Evolutionary conservation across 164 flowering plant species (phyloP), one percentile per base, ranked within the genome.

Genomic region (Brasenia schreberi): DNA sequence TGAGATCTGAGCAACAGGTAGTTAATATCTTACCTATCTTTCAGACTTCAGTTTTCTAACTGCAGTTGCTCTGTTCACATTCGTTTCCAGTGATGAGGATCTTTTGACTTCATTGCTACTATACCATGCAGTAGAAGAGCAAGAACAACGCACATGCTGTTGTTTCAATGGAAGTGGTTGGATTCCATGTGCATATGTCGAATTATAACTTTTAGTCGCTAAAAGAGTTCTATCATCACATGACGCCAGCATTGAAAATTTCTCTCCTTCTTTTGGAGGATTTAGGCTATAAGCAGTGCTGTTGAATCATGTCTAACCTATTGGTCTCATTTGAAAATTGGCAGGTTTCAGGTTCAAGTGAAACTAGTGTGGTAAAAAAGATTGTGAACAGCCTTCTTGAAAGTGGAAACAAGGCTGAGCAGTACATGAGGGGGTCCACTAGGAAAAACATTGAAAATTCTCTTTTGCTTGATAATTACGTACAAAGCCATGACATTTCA

Each of bases 371-470:
- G 16, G 80, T 78, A 18, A 80, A 83, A 68, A 76, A 72, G 58
- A 59, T 89, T 64, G 71, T 86, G 61, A 87, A 87, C 65, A 84
- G 83, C 59, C 85, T 88, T 70, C 76, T 90, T 58, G 85, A 76
- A 70, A 83, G 71, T 62, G 97, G 98, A 10, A 97, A 93, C 75
- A 67, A 81, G 19, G 88, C 96, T 61, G 83, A 81, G 74, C 87
- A 88, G 67, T 87, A 87, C 78, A 73, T 77, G 80, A 87, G 84
- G 18, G 92, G 92, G 42, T 82, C 89, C 42, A 85, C 73, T 79
- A 83, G 79, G 73, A 70, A 64, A 73, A 87, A 83, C 73, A 68
- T 84, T 64, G 96, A 93, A 65, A 79, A 81, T 69, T 77, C 82
- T 82, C 72, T 88, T 65, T 87, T 83, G 64, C 89, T 93, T 66